phyloP scores from a whole-genome alignment of 2,329 filamentous ascomycete species.

The Fusarium floridanum region DNA sequence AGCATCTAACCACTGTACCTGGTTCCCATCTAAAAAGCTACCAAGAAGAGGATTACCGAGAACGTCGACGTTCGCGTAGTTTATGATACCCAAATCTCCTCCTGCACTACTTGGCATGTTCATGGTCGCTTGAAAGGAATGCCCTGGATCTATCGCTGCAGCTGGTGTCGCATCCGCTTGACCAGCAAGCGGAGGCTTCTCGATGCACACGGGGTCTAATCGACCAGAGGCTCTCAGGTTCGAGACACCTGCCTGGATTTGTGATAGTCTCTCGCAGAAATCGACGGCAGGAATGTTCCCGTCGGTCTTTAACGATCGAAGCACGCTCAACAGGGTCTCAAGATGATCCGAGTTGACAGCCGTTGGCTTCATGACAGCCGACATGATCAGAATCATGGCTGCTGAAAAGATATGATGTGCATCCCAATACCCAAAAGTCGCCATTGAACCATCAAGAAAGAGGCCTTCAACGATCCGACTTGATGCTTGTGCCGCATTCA shows the following conservation, averaged over 20 bases:
- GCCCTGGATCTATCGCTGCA: background rate
- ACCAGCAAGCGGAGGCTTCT: background rate
- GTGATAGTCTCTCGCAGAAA: slow-evolving; percentile 47
- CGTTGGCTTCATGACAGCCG: slow-evolving; percentile 48
- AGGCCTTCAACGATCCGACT: slow-evolving; percentile 46
- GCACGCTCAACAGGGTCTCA: slow-evolving; percentile 46
- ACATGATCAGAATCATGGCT: slow-evolving; percentile 49
- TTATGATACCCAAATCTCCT: slow-evolving; percentile 4
- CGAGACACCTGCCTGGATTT: slow-evolving; percentile 38
- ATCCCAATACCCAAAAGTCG: slow-evolving; percentile 51
- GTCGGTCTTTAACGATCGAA: slow-evolving; percentile 47
- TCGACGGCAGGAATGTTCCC: slow-evolving; percentile 48
- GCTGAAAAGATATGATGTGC: slow-evolving; percentile 51
- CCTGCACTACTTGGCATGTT: slow-evolving; percentile 1
- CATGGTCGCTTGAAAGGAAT: slow-evolving; percentile 14
- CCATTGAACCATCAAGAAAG: slow-evolving; percentile 39
- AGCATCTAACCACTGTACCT: slow-evolving; percentile 43
- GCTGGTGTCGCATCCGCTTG: background rate
- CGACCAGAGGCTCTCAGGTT: slow-evolving; percentile 31
- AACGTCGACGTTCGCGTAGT: slow-evolving; percentile 40
- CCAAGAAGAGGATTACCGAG: slow-evolving; percentile 45
- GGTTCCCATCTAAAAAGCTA: slow-evolving; percentile 45
- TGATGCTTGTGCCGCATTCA: slow-evolving; percentile 48
- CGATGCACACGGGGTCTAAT: slow-evolving; percentile 9
- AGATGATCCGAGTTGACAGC: slow-evolving; percentile 45